phyloP scores from a whole-genome alignment of 2,329 filamentous ascomycete species.

The Spiromastix sp. region DNA sequence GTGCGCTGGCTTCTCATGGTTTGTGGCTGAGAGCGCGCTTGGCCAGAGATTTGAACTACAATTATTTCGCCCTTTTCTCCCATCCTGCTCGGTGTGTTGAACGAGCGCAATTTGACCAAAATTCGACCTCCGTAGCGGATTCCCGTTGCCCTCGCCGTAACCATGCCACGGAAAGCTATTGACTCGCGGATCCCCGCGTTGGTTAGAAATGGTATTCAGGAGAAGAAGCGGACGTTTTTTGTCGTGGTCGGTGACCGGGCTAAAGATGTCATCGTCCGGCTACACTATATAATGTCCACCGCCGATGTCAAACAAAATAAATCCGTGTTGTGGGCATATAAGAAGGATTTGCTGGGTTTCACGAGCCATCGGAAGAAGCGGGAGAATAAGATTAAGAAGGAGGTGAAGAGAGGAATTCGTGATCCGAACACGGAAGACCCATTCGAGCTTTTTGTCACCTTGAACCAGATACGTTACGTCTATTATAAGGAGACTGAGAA shows the following conservation, averaged over 20 bases:
- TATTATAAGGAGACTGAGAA: slow-evolving; percentile 99
- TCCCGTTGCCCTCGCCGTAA: too few relatives aligned
- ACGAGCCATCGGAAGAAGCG: slow-evolving; percentile 96
- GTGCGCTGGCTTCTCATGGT: too few relatives aligned
- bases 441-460: slow-evolving; percentile 92
- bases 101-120: too few relatives aligned
- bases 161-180: slow-evolving; percentile 45
- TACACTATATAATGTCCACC: slow-evolving; percentile 86
- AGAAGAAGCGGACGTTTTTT: slow-evolving; percentile 98
- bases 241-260: slow-evolving; percentile 88
- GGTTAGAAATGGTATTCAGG: slow-evolving; percentile 79
- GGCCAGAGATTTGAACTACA: too few relatives aligned
- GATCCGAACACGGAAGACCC: slow-evolving; percentile 89
- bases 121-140: too few relatives aligned
- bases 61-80: too few relatives aligned
- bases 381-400: slow-evolving; percentile 95
- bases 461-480: slow-evolving; percentile 95
- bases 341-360: slow-evolving; percentile 91
- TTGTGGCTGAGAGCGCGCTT: too few relatives aligned
- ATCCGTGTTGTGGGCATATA: slow-evolving; percentile 96
- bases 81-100: too few relatives aligned
- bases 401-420: slow-evolving; percentile 87
- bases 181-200: slow-evolving; percentile 85
- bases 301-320: slow-evolving; percentile 92
- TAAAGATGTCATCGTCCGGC: slow-evolving; percentile 93